Conservation (phyloP, 2,329 filamentous ascomycete species). For the Paraphaeosphaeria sporulosa region DNA sequence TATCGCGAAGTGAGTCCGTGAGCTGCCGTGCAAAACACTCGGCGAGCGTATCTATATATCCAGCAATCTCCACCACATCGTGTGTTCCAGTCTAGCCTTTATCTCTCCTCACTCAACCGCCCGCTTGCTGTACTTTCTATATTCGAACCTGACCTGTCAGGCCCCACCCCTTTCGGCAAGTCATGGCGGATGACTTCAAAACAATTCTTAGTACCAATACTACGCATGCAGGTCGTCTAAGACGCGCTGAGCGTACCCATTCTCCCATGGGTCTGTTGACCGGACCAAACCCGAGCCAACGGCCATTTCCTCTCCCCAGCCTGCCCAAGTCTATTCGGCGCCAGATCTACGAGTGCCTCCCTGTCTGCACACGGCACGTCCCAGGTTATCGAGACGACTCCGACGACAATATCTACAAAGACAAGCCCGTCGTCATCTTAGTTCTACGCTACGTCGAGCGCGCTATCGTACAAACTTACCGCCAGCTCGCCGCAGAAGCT, state of each 20-base stretch:
- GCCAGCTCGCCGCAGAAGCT: conserved; percentile 5
- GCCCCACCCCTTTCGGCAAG: no score
- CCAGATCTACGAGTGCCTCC: conserved; percentile 6
- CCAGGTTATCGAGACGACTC: neutral
- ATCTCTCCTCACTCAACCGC: no score
- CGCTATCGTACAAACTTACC: conserved; percentile 7
- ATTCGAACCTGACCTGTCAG: no score
- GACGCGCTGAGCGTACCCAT: neutral
- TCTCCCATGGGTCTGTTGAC: neutral
- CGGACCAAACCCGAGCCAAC: neutral
- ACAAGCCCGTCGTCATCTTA: conserved; percentile 8
- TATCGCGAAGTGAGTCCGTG: no score
- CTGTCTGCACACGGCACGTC: neutral
- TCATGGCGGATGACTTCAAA: no score
- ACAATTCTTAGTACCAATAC: no score
- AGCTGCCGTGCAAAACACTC: neutral
- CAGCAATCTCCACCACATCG: no score
- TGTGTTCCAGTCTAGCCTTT: no score
- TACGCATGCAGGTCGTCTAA: no score
- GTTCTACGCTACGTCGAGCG: conserved; percentile 9
- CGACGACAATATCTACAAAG: neutral
- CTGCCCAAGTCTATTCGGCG: conserved; percentile 1
- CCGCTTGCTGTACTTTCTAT: no score
- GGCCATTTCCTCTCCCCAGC: neutral
- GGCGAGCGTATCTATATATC: no score